Conservation (phyloP, 257 asterid species). For the Solanum chmielewskii region DNA sequence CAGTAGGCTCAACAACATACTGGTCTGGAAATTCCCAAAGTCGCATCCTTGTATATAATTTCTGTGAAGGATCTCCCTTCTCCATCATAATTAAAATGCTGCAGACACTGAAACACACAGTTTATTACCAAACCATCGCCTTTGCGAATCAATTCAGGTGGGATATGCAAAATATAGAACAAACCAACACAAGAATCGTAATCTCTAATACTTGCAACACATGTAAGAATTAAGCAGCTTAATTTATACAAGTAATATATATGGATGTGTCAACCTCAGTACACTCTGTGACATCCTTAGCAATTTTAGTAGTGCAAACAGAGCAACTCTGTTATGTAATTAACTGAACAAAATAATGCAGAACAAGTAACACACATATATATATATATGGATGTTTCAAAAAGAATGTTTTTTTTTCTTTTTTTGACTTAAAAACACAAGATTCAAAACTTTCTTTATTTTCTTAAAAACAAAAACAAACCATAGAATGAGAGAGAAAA, state of each 20-base stretch:
- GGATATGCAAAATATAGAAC: not conserved
- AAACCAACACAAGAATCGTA: not conserved
- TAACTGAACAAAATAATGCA: not conserved
- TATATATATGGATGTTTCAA: not conserved
- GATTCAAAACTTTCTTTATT: too few relatives aligned
- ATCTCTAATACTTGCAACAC: not conserved
- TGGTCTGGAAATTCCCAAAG: slow-evolving; percentile 89
- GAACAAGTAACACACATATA: too few relatives aligned
- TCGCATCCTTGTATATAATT: slow-evolving; percentile 67
- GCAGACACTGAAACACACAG: not conserved
- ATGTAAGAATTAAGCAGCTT: not conserved
- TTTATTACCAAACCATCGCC: not conserved
- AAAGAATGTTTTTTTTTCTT: not conserved
- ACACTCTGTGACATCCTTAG: not conserved
- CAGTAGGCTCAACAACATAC: slow-evolving; percentile 74
- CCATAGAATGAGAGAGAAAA: not conserved
- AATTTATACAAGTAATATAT: not conserved
- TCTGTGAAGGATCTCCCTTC: slow-evolving; percentile 59
- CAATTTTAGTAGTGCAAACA: not conserved
- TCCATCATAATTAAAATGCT: slow-evolving; percentile 54
- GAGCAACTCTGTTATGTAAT: not conserved
- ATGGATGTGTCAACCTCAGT: not conserved
- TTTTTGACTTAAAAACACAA: not conserved
- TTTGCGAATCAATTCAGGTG: not conserved
- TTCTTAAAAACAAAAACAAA: not conserved